phyloP scores from a whole-genome alignment of 75 land plant genomes.

The Selaginella tamariscina region DNA sequence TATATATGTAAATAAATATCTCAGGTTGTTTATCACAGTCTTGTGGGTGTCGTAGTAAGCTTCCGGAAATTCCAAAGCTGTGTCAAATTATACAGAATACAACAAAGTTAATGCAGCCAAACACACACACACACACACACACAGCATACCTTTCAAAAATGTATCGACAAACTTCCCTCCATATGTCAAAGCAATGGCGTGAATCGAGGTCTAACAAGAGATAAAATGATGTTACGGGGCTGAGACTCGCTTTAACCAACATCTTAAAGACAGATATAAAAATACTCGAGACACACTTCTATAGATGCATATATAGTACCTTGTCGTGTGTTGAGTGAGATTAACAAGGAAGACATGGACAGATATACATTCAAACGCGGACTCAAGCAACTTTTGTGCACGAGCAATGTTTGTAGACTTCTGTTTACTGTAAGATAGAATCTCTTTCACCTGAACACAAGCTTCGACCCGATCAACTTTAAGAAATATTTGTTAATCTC shows the following conservation, averaged over 20 bases:
- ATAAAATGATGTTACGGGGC: not conserved
- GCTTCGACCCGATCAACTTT: no score
- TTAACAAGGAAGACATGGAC: constrained; percentile 55
- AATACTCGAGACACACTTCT: no score
- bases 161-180: constrained; percentile 80
- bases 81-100: not conserved
- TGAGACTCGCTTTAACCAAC: no score
- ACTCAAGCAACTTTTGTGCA: constrained; percentile 21
- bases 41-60: constrained; percentile 40
- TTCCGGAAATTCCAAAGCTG: constrained; percentile 61
- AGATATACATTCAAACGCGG: no score
- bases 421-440: constrained; percentile 25
- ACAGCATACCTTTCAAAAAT: no score
- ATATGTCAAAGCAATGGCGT: constrained; percentile 72
- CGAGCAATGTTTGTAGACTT: constrained; percentile 27
- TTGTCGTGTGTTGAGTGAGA: constrained; percentile 61
- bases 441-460: constrained; percentile 34
- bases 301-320: constrained; percentile 46
- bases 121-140: no score
- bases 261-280: no score
- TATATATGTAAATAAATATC: no score
- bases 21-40: constrained; percentile 36
- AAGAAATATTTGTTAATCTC: no score
- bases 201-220: constrained; percentile 47
- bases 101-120: no score